Evolutionary conservation across 345 rosid species (phyloP).

Genomic region (Eucalyptus pauciflora): DNA sequence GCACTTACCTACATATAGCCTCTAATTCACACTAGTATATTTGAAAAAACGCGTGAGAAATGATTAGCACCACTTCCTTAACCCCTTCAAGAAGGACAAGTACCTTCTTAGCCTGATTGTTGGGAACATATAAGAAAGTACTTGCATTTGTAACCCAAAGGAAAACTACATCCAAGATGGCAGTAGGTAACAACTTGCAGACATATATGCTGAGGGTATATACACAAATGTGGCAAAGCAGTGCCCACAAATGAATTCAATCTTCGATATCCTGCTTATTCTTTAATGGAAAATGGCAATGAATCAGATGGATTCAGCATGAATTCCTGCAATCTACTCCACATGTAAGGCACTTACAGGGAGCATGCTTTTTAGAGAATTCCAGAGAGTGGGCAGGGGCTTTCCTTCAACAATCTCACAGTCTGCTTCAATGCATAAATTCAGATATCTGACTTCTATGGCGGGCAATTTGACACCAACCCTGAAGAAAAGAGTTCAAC

Average conservation of each 20-base stretch:
- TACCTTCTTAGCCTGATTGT: not conserved
- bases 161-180: not conserved
- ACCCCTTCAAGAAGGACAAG: not conserved
- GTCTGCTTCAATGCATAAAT: conserved; percentile 47
- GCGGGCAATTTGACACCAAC: conserved; percentile 51
- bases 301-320: not conserved
- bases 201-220: not conserved
- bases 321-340: not conserved
- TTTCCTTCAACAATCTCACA: conserved; percentile 61
- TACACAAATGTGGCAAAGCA: not conserved
- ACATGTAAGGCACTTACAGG: conserved; percentile 23
- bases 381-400: conserved; percentile 80
- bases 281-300: not conserved
- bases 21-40: not conserved
- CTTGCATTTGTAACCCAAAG: not conserved
- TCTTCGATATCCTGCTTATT: not conserved
- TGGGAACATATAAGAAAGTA: not conserved
- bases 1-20: not conserved
- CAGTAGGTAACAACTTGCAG: not conserved
- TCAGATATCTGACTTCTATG: conserved; percentile 46
- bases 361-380: conserved; percentile 22
- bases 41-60: not conserved
- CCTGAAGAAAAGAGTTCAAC: conserved; percentile 2
- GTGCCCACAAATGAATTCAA: not conserved
- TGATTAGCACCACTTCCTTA: not conserved